Evolutionary conservation across 2,329 filamentous ascomycete species (phyloP), one percentile per base, ranked within the genome.

Genomic region (Blastomyces gilchristii): DNA sequence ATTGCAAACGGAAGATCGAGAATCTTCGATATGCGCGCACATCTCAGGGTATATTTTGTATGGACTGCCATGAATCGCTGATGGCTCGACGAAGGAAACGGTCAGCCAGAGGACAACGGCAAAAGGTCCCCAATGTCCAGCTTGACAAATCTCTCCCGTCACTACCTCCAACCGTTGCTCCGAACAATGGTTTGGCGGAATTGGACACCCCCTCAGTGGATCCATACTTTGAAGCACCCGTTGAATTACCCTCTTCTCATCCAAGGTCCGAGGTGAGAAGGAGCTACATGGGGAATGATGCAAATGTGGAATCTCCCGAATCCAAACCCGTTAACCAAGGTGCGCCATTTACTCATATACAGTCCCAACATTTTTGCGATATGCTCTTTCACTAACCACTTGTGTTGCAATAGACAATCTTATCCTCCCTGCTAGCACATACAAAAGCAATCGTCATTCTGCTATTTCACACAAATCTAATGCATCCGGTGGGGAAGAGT

Each of bases 1-100:
- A 97, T 75, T 99, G 94, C 82, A 99, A 97, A 81, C 87, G 90
- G 74, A 97, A 97, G 80, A 99, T 99, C 65, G 94, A 99, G 77
- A 99, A 99, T 74, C 82, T 99, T 67, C 87, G 93, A 74, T 99
- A 97, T 85, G 94, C 94, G 62, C 87, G 94, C 72, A 99, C 94
- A 0, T 97, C 93, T 8, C 94, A 97, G 76, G 94, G 94, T 65
- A 99, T 99, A 70, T 97, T 99, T 74, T 99, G 94, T 79, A 99
- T 99, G 94, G 91, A 88, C 72, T 99, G 94, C 74, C 94, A 99
- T 73, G 94, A 99, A 77, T 94, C 91, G 37, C 79, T 99, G 61
- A 97, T 97, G 91, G 91, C 71, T 97, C 97, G 78, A 71, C 84
- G 90, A 71, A 86, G 87, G 73, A 97, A 92, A 78, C 86, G 61